A percentile compares a stretch with the other conserved stretches of the same genome.
phyloP scores from a whole-genome alignment of 768 basidiomycete genomes.

The Trametes cingulata region DNA sequence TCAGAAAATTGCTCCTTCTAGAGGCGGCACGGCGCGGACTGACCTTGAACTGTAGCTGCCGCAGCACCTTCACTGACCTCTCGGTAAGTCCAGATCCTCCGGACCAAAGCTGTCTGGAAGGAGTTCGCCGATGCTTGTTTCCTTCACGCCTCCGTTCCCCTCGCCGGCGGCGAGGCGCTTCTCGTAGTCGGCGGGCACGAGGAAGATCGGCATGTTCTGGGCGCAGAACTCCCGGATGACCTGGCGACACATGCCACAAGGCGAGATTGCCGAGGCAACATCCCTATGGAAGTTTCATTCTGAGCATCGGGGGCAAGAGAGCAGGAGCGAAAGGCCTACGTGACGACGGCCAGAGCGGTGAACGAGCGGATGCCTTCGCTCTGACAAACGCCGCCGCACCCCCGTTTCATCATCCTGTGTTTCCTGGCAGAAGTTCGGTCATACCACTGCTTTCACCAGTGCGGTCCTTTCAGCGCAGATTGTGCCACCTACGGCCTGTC shows the following conservation, averaged over 20 bases:
- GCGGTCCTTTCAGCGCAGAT: slow-evolving; percentile 97
- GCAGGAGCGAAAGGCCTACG: slow-evolving; percentile 47
- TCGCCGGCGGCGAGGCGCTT: slow-evolving; percentile 39
- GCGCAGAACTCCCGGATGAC: slow-evolving; percentile 85
- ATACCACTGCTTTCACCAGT: slow-evolving; percentile 88
- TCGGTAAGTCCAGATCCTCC: slow-evolving; percentile 64
- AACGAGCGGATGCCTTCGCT: slow-evolving; percentile 78
- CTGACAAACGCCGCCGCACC: slow-evolving; percentile 38
- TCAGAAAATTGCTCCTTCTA: too few relatives aligned
- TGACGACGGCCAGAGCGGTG: slow-evolving; percentile 75
- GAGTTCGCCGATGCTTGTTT: slow-evolving; percentile 70
- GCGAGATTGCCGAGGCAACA: slow-evolving; percentile 65
- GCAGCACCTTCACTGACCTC: background rate
- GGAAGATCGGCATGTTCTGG: slow-evolving; percentile 67
- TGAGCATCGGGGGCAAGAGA: background rate
- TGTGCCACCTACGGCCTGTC: slow-evolving; percentile 61
- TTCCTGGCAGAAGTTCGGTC: slow-evolving; percentile 32
- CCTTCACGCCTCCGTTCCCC: slow-evolving; percentile 51
- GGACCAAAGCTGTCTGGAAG: slow-evolving; percentile 90
- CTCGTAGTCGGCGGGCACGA: slow-evolving; percentile 68
- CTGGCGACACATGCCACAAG: slow-evolving; percentile 95
- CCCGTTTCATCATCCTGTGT: background rate
- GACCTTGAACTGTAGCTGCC: background rate
- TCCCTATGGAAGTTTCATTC: slow-evolving; percentile 48
- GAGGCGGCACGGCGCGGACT: background rate